Evolutionary conservation across 495 filamentous ascomycete genomes (phyloP).

Genomic region (Sordaria brevicollis): DNA sequence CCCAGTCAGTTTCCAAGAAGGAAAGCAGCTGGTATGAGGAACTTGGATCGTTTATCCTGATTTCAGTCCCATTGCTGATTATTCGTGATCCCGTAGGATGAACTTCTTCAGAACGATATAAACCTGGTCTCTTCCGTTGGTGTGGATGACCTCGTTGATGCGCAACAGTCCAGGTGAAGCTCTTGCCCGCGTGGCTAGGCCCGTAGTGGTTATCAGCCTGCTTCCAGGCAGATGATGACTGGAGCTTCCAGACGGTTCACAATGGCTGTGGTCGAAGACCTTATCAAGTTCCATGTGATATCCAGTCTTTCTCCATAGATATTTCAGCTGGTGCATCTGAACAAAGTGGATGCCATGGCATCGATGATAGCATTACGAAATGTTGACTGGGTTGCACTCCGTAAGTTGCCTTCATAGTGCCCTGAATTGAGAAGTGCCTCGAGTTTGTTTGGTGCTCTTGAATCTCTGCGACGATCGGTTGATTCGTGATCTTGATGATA

Average conservation of each 20-base stretch:
- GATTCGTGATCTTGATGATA: not conserved
- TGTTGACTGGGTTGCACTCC: not conserved
- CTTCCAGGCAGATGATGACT: not conserved
- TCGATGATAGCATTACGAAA: not conserved
- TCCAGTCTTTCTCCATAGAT: too few species aligned
- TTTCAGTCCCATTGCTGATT: too few species aligned
- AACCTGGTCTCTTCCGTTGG: too few species aligned
- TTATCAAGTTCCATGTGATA: not conserved
- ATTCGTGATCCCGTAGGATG: too few species aligned
- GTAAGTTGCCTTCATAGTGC: not conserved
- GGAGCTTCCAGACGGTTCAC: not conserved
- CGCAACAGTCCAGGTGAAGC: not conserved
- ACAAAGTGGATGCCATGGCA: not conserved
- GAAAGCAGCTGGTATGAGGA: too few species aligned
- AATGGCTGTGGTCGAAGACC: not conserved
- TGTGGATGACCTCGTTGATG: not conserved
- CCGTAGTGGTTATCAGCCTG: not conserved
- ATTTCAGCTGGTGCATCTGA: too few species aligned
- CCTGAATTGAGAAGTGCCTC: not conserved
- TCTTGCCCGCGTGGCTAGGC: not conserved
- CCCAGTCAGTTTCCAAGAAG: too few species aligned
- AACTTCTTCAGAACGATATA: too few species aligned
- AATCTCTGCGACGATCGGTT: not conserved
- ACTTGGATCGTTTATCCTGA: too few species aligned
- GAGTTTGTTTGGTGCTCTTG: too few species aligned